Conservation (phyloP, 306 rosid species). For the Cicer cuneatum region DNA sequence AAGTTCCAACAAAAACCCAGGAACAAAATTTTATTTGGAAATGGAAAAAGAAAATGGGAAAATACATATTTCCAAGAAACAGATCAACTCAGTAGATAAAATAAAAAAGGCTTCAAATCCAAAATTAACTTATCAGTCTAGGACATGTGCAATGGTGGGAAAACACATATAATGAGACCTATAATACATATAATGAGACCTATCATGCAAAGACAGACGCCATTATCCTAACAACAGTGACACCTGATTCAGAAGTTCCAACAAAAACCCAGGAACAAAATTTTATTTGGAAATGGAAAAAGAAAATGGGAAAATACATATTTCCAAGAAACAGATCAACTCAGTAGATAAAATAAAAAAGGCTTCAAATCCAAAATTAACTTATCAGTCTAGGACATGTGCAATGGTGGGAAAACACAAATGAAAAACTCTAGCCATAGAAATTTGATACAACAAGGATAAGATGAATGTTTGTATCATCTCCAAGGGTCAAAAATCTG, state of each 20-base stretch:
- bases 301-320: not conserved
- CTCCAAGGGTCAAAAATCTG: not conserved
- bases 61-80: not conserved
- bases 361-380: not conserved
- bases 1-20: not conserved
- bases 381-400: not conserved
- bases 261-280: slow-evolving; percentile 2
- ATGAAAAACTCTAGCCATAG: not conserved
- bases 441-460: slow-evolving; percentile 16
- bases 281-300: not conserved
- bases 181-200: slow-evolving; percentile 3
- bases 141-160: not conserved
- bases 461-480: slow-evolving; percentile 12
- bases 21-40: not conserved
- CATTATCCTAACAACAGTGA: slow-evolving; percentile 1
- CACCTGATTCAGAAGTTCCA: not conserved
- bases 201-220: not conserved
- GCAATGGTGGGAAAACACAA: not conserved
- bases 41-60: not conserved
- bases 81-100: not conserved
- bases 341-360: not conserved
- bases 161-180: no score
- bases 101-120: slow-evolving; percentile 1
- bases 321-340: not conserved
- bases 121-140: not conserved